Base-by-base conservation (phyloP, 345 rosid species). In the Sisymbrium irio region DNA sequence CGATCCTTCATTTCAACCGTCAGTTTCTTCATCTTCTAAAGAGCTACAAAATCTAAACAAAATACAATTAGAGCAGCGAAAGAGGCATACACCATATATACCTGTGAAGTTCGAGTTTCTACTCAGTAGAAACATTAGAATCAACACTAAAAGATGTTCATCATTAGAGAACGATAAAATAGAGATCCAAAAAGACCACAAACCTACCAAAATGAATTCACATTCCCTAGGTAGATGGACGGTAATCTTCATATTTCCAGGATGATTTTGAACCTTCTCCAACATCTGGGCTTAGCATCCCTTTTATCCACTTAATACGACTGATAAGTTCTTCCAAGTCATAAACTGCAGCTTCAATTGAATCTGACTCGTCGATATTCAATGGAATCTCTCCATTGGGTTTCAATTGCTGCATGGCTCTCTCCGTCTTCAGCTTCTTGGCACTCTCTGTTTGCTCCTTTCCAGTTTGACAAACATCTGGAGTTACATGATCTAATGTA, bases 261-360 rank as follows among this genome's bases (percentile, higher is more conserved):
- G 66, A 51, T n/a, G 83, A 53, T 30, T 5, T 72, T 33, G 15
- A 13, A 40, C 32, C 40, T 20, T 44, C 32, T 33, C 44, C 60
- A 14, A 51, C 27, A 37, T 79, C 73, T 15, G 83, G 42, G 4
- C 74, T 56, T 36, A 90, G 61, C 37, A 81, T 80, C 14, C 40
- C 57, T 77, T 84, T 83, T 11, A 87, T 78, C 95, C 86, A 85
- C 59, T 76, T 79, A 15, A 88, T 70, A 42, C 85, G 83, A 64
- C 72, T 80, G 11, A 79, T 77, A 54, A 88, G 84, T 65, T 82
- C 91, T 82, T 90, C 97, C 62, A 86, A 65, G 79, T 88, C 89
- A 76, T 81, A 19, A 63, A 88, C 62, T 2, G 89, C 82, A 72
- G 86, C 88, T 76, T 88, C 97, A 1, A 77, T 50, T 3, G 85